Evolutionary conservation across 129 eudicot species (phyloP), one percentile per base, ranked within the genome.

Genomic region (Ambrosia artemisiifolia): DNA sequence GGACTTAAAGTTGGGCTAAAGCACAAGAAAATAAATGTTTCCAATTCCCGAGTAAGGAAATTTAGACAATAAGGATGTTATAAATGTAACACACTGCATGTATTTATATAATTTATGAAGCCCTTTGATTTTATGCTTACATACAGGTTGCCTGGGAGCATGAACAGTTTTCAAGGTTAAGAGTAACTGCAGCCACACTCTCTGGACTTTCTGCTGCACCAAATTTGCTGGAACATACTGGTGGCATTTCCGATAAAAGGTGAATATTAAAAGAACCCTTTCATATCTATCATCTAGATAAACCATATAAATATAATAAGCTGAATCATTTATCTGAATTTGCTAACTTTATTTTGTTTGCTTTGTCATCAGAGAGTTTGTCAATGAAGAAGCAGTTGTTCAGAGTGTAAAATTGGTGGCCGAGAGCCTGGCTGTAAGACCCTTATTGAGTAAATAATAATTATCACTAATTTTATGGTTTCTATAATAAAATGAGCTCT

Each of bases 61-160:
- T 34, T 65, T 0, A 24, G 65, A 30, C 11, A 13, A 33, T 28
- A 53, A 30, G 13, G 55, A 48, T 74, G 65, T 8, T 64, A 20
- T 35, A 63, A 59, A 20, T 43, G 44, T 28, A 12, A 49, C 6
- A 19, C 14, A 11, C 67, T 36, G 44, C 51, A 30, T 42, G 33
- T 49, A 19, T 16, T 16, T 12, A 47, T 47, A 7, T 35, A 40
- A 49, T 62, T 61, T 28, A 42, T 57, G 34, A 79, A 30, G 54
- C 48, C 65, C 61, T 61, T 56, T 19, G 56, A 35, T 53, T 54
- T 38, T 38, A 54, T 84, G 73, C 76, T 85, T 30, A 80, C 12
- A 42, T 76, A 72, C 75, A 94, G 99, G 99, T 94, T 60, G 97
- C 99, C 5, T 94, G 97, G 99, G 99, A 94, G 83, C 99, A 94